Evolutionary conservation across 495 filamentous ascomycete genomes (phyloP), one percentile per base, ranked within the genome.

Genomic region (Annulohypoxylon stygium): DNA sequence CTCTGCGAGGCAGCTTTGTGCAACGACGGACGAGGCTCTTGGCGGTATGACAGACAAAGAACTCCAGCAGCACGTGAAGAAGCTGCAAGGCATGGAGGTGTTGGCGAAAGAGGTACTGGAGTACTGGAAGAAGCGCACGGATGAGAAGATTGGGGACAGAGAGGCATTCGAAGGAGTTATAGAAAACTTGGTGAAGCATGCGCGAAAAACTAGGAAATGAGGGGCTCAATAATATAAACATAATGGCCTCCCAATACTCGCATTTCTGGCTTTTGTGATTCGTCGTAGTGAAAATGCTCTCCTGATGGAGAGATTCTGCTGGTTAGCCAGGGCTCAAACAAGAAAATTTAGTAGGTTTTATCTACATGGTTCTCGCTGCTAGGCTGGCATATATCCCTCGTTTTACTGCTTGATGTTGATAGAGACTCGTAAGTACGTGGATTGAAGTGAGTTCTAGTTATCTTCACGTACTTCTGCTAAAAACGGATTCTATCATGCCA

Each of bases 101-200:
- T 85, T 86, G 14, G 95, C 94, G 16, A 90, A 90, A 30, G 86
- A 92, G 59, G 91, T 96, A 47, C 85, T 97, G 36, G 92, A 93
- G 66, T 97, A 94, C 74, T 99, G 97, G 96, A 87, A 93, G 57
- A 92, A 91, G 85, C 85, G 90, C 73, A 90, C 90, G 36, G 94
- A 97, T 76, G 91, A 92, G 61, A 92, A 94, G 62, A 83, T 97
- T 62, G 90, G 92, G 30, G 95, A 99, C 71, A 92, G 97, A 74
- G 95, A 98, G 81, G 93, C 93, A 5, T 98, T 99, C 84, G 96
- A 99, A 77, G 93, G 92, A 0, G 96, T 99, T 8, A 97, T 99
- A 86, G 97, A 98, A 83, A 97, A 98, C 78, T 82, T 99, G 66
- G 96, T 99, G 48, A 96, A 92, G 80, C 96, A 97, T 84, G 96